Evolutionary conservation across 345 rosid genomes (phyloP).

Genomic region (Eucalyptus cladocalyx): DNA sequence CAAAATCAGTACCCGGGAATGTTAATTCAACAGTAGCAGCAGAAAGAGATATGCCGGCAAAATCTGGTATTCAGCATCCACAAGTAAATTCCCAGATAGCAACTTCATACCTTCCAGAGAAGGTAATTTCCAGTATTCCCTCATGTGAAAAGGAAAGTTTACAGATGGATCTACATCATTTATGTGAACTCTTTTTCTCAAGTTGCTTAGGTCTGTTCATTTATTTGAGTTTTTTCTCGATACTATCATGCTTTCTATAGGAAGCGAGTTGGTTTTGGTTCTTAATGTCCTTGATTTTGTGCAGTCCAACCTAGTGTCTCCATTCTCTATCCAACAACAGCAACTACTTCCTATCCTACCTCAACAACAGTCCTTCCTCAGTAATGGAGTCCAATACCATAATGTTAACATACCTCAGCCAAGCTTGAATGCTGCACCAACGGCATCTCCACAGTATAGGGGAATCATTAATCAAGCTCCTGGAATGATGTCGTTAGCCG

Average conservation of each 20-base stretch:
- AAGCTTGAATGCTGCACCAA: constrained; percentile 1
- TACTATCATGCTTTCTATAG: neutral
- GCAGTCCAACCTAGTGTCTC: constrained; percentile 42
- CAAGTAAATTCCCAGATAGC: neutral
- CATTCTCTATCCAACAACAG: constrained; percentile 38
- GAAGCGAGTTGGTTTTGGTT: neutral
- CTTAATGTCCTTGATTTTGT: neutral
- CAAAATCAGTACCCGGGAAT: neutral
- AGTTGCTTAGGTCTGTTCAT: neutral
- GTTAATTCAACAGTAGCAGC: neutral
- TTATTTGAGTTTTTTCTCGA: neutral
- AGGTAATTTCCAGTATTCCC: neutral
- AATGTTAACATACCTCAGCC: neutral
- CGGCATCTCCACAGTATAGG: constrained; percentile 1
- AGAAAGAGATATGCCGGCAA: neutral
- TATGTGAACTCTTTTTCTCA: neutral
- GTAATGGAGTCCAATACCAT: neutral
- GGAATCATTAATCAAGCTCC: constrained; percentile 19
- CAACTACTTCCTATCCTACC: constrained; percentile 26
- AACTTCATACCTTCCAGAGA: neutral
- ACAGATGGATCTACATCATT: neutral
- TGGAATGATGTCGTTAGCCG: neutral
- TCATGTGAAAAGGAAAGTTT: neutral
- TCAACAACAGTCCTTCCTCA: constrained; percentile 22
- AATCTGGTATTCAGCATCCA: neutral